A percentile compares a stretch with the other conserved stretches of the same genome.
Evolutionary conservation across 2,329 filamentous ascomycete species (phyloP).

Genomic region (Botrytis cinerea): DNA sequence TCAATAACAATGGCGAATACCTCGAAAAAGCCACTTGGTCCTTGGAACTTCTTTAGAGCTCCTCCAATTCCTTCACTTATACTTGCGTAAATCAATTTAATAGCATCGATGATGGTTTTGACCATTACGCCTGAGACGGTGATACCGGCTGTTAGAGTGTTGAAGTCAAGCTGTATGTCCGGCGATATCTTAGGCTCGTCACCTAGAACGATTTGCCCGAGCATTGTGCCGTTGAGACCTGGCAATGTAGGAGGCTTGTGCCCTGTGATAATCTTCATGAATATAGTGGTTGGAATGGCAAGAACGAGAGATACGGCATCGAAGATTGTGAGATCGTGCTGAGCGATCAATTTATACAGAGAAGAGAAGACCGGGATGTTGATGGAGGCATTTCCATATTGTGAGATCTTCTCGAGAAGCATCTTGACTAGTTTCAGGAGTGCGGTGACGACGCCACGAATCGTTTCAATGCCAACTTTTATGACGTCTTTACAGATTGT

Average conservation of each 20-base stretch:
- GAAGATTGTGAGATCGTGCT: background rate
- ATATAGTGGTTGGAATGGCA: background rate
- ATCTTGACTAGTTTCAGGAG: background rate
- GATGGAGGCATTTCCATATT: background rate
- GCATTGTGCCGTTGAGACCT: background rate
- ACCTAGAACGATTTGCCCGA: background rate
- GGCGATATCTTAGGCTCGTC: background rate
- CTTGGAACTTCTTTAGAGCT: background rate
- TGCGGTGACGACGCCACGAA: background rate
- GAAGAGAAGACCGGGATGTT: background rate
- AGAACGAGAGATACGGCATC: background rate
- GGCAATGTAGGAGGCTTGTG: background rate
- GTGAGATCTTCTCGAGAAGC: background rate
- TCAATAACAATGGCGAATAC: background rate
- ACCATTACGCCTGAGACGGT: background rate
- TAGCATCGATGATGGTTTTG: background rate
- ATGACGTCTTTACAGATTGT: conserved; percentile 1
- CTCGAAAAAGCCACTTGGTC: background rate
- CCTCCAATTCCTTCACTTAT: background rate
- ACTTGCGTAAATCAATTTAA: background rate
- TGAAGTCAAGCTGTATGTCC: background rate
- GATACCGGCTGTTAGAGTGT: background rate
- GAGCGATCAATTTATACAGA: background rate
- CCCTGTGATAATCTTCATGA: background rate
- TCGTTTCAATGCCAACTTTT: background rate